phyloP scores from a whole-genome alignment of 1,139 yeast species.

The Pichia norvegensis region DNA sequence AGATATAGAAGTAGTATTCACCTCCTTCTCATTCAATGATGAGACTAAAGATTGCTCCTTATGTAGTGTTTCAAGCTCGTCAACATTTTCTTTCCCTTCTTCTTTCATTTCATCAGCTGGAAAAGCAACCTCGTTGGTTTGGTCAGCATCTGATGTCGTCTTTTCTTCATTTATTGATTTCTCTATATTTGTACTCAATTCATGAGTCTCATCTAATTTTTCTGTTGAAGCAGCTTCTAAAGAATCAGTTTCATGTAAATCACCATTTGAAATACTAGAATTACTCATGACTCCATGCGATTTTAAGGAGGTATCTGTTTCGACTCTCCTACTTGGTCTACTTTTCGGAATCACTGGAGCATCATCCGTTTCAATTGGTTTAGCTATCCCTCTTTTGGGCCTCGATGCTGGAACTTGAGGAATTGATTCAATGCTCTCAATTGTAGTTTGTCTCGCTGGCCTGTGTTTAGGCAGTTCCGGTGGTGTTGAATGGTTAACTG shows the following conservation, averaged over 20 bases:
- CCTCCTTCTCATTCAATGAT: too few species aligned
- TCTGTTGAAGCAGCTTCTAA: not conserved
- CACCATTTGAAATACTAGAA: not conserved
- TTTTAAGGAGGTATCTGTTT: not conserved
- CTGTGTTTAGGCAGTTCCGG: constrained; percentile 56
- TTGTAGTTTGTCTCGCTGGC: not conserved
- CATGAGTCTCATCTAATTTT: too few species aligned
- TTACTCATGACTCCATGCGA: not conserved
- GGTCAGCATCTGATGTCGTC: not conserved
- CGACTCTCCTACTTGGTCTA: not conserved
- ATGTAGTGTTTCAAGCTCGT: too few species aligned
- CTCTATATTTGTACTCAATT: not conserved
- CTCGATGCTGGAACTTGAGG: constrained; percentile 6
- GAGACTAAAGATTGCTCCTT: too few species aligned
- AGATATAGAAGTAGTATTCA: too few species aligned
- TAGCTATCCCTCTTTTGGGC: constrained; percentile 1
- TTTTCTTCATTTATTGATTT: too few species aligned
- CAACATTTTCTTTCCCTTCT: too few species aligned
- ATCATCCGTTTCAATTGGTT: too few species aligned
- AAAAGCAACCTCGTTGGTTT: too few species aligned
- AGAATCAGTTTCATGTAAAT: too few species aligned
- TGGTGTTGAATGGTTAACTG: constrained; percentile 26
- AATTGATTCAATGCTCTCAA: not conserved
- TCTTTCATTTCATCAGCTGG: too few species aligned
- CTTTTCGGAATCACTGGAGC: not conserved